Conservation (phyloP, 768 basidiomycete genomes). For the Boletus speciosus region DNA sequence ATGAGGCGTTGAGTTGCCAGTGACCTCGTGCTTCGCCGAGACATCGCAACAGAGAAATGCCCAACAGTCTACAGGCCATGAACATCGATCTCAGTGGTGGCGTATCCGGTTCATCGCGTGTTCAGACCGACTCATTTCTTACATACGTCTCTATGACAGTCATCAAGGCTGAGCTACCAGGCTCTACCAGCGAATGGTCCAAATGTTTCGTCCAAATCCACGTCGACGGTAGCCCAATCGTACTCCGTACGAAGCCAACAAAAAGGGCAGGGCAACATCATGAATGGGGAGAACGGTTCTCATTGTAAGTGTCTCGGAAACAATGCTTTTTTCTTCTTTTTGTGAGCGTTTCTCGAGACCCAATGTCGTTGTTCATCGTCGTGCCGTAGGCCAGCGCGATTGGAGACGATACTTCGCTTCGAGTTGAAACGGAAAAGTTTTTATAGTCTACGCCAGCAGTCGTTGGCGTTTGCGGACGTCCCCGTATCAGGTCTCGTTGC, state of each 20-base stretch:
- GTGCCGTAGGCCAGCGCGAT: conserved; percentile 10
- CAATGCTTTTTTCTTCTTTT: neutral
- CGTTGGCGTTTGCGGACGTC: conserved; percentile 14
- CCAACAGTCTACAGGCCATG: conserved; percentile 22
- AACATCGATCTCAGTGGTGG: conserved; percentile 18
- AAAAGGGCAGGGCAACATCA: neutral
- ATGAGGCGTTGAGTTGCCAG: neutral
- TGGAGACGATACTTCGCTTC: conserved; percentile 20
- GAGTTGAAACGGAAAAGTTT: conserved; percentile 23
- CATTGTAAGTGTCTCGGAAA: conserved; percentile 11
- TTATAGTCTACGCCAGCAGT: conserved; percentile 6
- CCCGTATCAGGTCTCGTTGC: conserved; percentile 18
- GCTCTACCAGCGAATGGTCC: conserved; percentile 16
- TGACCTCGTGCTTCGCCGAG: neutral
- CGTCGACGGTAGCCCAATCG: conserved; percentile 15
- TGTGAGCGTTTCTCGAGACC: neutral
- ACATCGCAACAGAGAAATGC: neutral
- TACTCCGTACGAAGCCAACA: conserved; percentile 5
- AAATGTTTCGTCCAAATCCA: conserved; percentile 24
- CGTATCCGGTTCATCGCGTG: neutral
- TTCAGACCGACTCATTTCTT: neutral
- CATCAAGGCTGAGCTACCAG: conserved; percentile 25
- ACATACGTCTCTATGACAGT: conserved; percentile 6
- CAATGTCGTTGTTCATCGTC: neutral
- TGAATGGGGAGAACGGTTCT: conserved; percentile 14